Evolutionary conservation across 2,329 filamentous ascomycete species (phyloP).

Genomic region (Coleophoma cylindrospora): DNA sequence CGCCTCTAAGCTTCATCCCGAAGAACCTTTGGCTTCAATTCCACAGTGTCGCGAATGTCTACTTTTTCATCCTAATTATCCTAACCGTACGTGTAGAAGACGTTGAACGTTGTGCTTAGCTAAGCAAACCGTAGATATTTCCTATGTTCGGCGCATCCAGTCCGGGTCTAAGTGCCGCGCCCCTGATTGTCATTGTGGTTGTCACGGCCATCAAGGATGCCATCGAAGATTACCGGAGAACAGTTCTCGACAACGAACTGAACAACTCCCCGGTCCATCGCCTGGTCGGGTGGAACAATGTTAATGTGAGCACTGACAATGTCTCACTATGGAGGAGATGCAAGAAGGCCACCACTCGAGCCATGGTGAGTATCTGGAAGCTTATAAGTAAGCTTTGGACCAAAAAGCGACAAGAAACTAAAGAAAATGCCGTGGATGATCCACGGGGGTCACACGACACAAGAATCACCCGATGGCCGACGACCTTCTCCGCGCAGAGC

Average conservation of each 20-base stretch:
- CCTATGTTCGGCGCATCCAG: conserved; percentile 91
- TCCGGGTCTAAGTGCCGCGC: conserved; percentile 83
- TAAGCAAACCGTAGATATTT: conserved; percentile 65
- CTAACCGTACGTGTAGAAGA: conserved; percentile 65
- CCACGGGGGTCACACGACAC: conserved; percentile 7
- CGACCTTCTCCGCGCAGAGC: conserved; percentile 23
- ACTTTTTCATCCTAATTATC: conserved; percentile 96
- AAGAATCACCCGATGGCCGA: neutral
- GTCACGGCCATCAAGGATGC: conserved; percentile 92
- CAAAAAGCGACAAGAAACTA: conserved; percentile 34
- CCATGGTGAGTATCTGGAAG: conserved; percentile 32
- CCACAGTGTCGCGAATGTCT: conserved; percentile 97
- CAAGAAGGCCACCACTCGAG: conserved; percentile 72
- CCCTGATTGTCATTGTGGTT: conserved; percentile 84
- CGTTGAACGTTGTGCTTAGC: conserved; percentile 4
- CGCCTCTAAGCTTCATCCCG: conserved; percentile 86
- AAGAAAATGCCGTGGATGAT: conserved; percentile 16
- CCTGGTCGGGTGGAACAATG: conserved; percentile 82
- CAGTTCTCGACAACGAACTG: conserved; percentile 82
- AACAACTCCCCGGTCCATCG: conserved; percentile 96
- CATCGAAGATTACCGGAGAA: conserved; percentile 94
- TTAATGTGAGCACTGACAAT: conserved; percentile 85
- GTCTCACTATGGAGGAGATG: conserved; percentile 80
- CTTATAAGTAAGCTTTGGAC: conserved; percentile 33
- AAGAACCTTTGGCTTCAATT: conserved; percentile 98